Evolutionary conservation across 495 filamentous ascomycete species (phyloP).

Genomic region (Tuber umbilicatum): DNA sequence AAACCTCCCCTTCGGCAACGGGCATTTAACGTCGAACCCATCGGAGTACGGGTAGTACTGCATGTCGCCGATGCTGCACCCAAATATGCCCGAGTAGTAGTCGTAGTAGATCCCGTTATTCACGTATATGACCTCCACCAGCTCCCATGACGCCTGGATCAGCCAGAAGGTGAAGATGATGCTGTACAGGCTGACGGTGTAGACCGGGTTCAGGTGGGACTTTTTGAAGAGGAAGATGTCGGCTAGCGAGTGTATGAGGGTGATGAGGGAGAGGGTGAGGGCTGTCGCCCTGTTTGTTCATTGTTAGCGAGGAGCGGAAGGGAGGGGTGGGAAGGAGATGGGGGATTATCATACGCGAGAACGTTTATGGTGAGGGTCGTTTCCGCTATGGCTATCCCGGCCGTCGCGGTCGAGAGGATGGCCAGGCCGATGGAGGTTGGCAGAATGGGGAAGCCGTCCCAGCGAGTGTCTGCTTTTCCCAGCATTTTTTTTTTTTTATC

Average conservation of each 20-base stretch:
- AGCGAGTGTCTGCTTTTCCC: not conserved
- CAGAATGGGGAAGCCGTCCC: not conserved
- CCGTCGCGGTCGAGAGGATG: not conserved
- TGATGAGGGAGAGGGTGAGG: not conserved
- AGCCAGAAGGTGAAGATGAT: not conserved
- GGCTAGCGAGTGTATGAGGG: not conserved
- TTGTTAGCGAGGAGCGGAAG: not conserved
- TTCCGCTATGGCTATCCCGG: not conserved
- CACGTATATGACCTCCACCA: not conserved
- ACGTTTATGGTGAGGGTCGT: not conserved
- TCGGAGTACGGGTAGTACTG: not conserved
- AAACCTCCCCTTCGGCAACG: not conserved
- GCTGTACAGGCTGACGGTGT: not conserved
- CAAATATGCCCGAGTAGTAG: not conserved
- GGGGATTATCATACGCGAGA: not conserved
- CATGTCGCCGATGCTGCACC: not conserved
- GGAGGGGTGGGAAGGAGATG: not conserved
- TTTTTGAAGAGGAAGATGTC: not conserved
- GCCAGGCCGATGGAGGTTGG: not conserved
- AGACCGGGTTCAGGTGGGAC: not conserved
- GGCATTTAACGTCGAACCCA: not conserved
- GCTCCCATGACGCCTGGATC: not conserved
- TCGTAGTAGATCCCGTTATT: not conserved
- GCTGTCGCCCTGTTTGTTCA: not conserved
- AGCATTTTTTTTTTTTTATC: not conserved